Evolutionary conservation across 305 asterid species (phyloP).

Genomic region (Fraxinus greggii): DNA sequence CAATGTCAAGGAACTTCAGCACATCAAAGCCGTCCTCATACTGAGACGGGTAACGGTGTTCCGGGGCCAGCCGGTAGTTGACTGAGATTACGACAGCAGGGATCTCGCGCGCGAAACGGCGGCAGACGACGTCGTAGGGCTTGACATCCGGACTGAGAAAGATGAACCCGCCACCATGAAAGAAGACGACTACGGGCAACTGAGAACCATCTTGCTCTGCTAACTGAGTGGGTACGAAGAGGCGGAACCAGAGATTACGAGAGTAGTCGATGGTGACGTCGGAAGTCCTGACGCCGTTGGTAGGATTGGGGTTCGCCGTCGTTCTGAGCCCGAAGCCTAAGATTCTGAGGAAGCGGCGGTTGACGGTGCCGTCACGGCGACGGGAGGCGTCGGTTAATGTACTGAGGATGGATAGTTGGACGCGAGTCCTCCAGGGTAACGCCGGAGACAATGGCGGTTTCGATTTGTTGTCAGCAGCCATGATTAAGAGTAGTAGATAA

Average conservation of each 20-base stretch:
- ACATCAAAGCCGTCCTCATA: conserved; percentile 75
- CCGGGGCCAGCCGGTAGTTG: conserved; percentile 73
- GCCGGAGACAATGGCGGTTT: conserved; percentile 12
- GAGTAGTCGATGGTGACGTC: conserved; percentile 58
- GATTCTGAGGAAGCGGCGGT: conserved; percentile 48
- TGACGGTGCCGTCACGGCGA: conserved; percentile 65
- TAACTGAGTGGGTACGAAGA: conserved; percentile 44
- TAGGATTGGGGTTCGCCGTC: conserved; percentile 41
- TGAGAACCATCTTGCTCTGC: neutral
- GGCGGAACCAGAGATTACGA: conserved; percentile 78
- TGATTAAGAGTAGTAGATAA: neutral
- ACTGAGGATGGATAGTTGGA: conserved; percentile 36
- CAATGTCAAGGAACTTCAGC: conserved; percentile 52
- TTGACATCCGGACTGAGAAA: conserved; percentile 51
- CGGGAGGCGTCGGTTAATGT: conserved; percentile 35
- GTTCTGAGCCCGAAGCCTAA: conserved; percentile 21
- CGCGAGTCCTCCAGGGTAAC: conserved; percentile 59
- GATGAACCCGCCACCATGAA: conserved; percentile 84
- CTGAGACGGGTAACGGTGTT: conserved; percentile 68
- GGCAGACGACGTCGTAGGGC: conserved; percentile 61
- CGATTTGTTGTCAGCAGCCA: neutral
- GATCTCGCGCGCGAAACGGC: conserved; percentile 53
- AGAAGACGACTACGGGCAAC: conserved; percentile 66
- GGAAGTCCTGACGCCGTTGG: conserved; percentile 50
- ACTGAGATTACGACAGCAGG: conserved; percentile 70